phyloP scores from a whole-genome alignment of 1,284 basidiomycete genomes.

The Albatrellus sp. region DNA sequence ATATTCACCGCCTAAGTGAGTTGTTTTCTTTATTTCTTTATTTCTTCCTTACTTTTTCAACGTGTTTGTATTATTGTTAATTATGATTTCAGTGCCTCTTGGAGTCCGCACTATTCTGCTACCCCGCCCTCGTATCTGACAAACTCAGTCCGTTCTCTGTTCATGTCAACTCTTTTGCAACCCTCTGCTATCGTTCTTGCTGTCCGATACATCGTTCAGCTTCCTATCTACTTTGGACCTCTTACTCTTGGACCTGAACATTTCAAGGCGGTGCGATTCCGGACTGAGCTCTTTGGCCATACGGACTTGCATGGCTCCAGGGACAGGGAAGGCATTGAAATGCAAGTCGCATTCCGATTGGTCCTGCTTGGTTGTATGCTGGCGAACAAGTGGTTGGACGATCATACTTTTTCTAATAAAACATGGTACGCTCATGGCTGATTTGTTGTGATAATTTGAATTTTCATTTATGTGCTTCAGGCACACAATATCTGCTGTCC shows the following conservation, averaged over 20 bases:
- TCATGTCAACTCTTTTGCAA: constrained; percentile 70
- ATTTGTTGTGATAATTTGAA: constrained; percentile 2
- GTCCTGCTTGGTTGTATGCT: constrained; percentile 79
- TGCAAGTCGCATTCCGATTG: constrained; percentile 53
- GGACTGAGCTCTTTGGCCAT: constrained; percentile 49
- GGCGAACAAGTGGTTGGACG: constrained; percentile 87
- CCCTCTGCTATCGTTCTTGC: constrained; percentile 72
- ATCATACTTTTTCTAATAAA: constrained; percentile 87
- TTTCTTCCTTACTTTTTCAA: not conserved
- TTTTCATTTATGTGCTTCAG: constrained; percentile 21
- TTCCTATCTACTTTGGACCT: constrained; percentile 52
- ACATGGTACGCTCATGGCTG: constrained; percentile 53
- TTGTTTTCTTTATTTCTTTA: constrained; percentile 1
- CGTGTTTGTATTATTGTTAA: not conserved
- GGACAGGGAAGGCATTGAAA: constrained; percentile 41
- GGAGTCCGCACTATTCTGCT: constrained; percentile 25
- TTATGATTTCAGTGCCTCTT: constrained; percentile 9
- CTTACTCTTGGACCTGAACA: constrained; percentile 36
- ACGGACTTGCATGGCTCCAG: constrained; percentile 31
- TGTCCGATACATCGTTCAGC: constrained; percentile 71
- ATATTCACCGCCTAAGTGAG: constrained; percentile 20
- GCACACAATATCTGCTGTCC: constrained; percentile 68
- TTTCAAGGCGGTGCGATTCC: constrained; percentile 49
- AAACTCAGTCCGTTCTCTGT: constrained; percentile 56
- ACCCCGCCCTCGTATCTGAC: constrained; percentile 41